These are phyloP conservation scores for Paxillus ammoniavirescens DNA, from an alignment of 768 basidiomycete species.

Conservation along the genomic window DNA sequence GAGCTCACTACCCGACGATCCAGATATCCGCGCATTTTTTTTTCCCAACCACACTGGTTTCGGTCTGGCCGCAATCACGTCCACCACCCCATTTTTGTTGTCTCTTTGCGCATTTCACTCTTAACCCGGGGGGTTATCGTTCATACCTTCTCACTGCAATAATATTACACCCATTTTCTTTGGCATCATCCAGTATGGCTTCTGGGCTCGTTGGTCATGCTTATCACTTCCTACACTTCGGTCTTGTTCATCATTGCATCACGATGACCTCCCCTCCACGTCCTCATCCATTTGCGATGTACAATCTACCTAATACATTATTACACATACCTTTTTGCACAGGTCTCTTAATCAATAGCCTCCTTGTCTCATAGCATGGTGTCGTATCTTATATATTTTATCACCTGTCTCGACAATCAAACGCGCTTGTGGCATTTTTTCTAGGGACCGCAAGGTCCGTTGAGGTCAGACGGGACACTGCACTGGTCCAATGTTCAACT, in stretches of 20 bases:
- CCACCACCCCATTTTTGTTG: conserved; percentile 20
- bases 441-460: background rate
- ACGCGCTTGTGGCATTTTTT: background rate
- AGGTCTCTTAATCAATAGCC: conserved; percentile 28
- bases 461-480: too few relatives aligned
- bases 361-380: conserved; percentile 21
- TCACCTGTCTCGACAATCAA: background rate
- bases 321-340: conserved; percentile 32
- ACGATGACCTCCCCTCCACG: conserved; percentile 20
- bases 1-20: conserved; percentile 22
- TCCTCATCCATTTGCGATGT: conserved; percentile 27
- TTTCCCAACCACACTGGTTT: conserved; percentile 19
- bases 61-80: conserved; percentile 11
- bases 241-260: conserved; percentile 26
- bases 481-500: too few relatives aligned
- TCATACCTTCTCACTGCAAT: conserved; percentile 31
- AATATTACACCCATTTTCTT: conserved; percentile 25
- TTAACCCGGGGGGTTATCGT: conserved; percentile 16
- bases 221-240: too few relatives aligned
- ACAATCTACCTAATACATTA: conserved; percentile 35
- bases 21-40: conserved; percentile 26
- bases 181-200: conserved; percentile 30
- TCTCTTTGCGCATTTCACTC: conserved; percentile 18
- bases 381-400: conserved; percentile 14
- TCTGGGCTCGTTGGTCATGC: conserved; percentile 17